These are phyloP conservation scores for Neurospora sublineolata DNA, from an alignment of 495 filamentous ascomycete species.

Conservation along the genomic window DNA sequence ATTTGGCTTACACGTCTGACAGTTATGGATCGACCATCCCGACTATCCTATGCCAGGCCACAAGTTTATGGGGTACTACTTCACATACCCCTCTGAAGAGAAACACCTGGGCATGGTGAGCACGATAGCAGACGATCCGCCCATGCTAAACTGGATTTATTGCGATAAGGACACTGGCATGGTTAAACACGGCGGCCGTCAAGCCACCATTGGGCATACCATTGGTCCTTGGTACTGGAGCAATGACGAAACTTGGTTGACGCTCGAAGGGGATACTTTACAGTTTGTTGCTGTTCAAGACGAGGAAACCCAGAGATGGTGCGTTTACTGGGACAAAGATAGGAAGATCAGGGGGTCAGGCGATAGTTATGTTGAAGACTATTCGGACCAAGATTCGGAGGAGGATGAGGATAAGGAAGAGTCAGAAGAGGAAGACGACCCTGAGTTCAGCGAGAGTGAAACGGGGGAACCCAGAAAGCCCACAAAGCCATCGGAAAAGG, in stretches of 20 bases:
- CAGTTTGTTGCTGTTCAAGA: conserved; percentile 33
- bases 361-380: not conserved
- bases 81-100: conserved; percentile 45
- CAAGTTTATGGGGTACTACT: conserved; percentile 50
- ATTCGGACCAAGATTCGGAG: conserved; percentile 14
- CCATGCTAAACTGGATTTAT: conserved; percentile 55
- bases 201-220: conserved; percentile 35
- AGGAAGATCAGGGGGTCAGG: conserved; percentile 11
- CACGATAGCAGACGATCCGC: conserved; percentile 45
- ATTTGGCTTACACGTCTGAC: not conserved
- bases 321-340: conserved; percentile 32
- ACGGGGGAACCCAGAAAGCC: not conserved
- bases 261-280: conserved; percentile 32
- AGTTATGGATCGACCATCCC: conserved; percentile 39
- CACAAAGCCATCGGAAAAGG: not conserved
- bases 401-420: conserved; percentile 21
- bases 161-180: conserved; percentile 45
- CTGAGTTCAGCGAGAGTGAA: conserved; percentile 9
- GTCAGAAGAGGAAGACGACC: conserved; percentile 16
- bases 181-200: conserved; percentile 42
- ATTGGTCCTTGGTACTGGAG: conserved; percentile 49
- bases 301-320: conserved; percentile 32
- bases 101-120: conserved; percentile 47
- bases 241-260: conserved; percentile 41
- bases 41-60: conserved; percentile 33